Evolutionary conservation across 129 eudicot species (phyloP), one percentile per base, ranked within the genome.

Genomic region (Chrysanthemum lavandulifolium): DNA sequence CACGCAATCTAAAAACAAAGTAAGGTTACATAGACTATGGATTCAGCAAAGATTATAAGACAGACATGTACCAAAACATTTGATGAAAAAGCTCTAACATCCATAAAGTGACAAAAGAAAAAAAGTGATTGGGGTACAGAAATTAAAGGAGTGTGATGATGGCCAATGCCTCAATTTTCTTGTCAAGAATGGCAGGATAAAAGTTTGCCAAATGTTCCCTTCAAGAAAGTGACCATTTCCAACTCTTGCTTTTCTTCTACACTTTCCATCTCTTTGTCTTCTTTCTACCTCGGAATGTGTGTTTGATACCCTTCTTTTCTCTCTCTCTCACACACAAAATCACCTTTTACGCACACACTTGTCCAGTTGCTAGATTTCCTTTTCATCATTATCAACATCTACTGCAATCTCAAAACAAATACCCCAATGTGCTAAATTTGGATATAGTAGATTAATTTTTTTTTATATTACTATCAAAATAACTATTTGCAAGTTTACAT

Each of bases 171-270:
- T 78, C 73, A 75, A 33, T 70, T 81, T 86, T 82, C 63, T 81
- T 83, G 87, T 85, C 89, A 86, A 73, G 85, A 73, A 52, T 80
- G 84, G 86, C 88, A 84, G 81, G 81, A 75, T 71, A 88, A 87
- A 78, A 69, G 68, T 83, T 69, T 78, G 78, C 80, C 72, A 80
- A 69, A 80, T 76, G 96, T 84, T 86, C 72, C 80, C 83, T 68
- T 85, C 88, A 80, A 63, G 92, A 88, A 83, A 87, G 86, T 74
- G 96, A 89, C 97, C 84, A 79, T 72, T 83, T 88, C 97, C 90
- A 79, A 82, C 96, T 78, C 84, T 87, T 83, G 82, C 83, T 84
- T 82, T 83, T 84, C 83, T 85, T 84, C 70, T 85, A 84, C 77
- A 58, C 73, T 77, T 83, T 85, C 80, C 95, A 79, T 87, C 87